Evolutionary conservation across 169 alveolate species (phyloP).

Genomic region (Eimeria acervulina): DNA sequence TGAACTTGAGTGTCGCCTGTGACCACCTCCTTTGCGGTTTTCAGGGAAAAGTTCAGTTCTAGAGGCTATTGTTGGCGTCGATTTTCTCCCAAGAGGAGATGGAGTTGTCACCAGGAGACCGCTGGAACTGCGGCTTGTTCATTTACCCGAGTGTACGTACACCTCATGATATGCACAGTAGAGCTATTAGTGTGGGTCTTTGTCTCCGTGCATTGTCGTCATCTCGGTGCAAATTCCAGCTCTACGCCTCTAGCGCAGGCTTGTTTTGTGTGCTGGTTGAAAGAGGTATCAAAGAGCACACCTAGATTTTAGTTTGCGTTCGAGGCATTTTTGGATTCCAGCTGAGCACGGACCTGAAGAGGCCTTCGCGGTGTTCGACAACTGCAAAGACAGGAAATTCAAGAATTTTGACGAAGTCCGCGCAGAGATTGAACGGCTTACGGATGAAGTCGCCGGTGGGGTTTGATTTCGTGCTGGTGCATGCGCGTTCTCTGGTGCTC

Average conservation of each 20-base stretch:
- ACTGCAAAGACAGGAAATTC: constrained; percentile 89
- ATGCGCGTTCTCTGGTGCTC: background rate
- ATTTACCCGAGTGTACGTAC: constrained; percentile 90
- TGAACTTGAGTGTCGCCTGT: background rate
- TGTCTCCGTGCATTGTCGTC: background rate
- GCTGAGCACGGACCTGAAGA: constrained; percentile 83
- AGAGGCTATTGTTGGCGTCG: constrained; percentile 98
- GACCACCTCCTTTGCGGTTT: background rate
- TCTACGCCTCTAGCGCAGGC: background rate
- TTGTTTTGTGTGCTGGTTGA: background rate
- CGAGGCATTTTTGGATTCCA: constrained; percentile 14
- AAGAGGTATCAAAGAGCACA: background rate
- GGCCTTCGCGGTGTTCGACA: constrained; percentile 94
- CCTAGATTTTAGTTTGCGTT: background rate
- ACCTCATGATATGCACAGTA: background rate
- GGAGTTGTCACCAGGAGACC: constrained; percentile 99
- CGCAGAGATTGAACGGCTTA: constrained; percentile 82
- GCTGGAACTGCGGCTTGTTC: constrained; percentile 97
- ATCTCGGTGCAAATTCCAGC: background rate
- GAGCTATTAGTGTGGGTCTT: background rate
- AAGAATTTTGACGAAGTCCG: constrained; percentile 95
- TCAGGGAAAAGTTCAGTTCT: constrained; percentile 96
- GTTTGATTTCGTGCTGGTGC: background rate
- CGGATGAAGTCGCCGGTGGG: constrained; percentile 84
- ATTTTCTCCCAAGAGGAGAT: constrained; percentile 98